phyloP scores from a whole-genome alignment of 441 rosid species.

The Melastoma candidum region DNA sequence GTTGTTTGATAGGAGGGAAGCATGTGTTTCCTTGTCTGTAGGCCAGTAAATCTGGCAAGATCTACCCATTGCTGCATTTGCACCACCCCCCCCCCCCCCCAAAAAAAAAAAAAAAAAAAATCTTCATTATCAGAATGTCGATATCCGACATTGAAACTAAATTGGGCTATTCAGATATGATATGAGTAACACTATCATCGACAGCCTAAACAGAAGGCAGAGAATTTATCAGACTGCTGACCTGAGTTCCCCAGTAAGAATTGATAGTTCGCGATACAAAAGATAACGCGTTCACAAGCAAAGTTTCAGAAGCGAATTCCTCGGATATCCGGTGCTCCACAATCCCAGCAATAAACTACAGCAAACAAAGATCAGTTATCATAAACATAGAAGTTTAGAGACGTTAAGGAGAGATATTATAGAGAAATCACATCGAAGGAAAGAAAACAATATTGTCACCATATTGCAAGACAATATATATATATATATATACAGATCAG shows the following conservation, averaged over 20 bases:
- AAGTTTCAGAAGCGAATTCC: constrained; percentile 58
- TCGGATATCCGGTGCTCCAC: constrained; percentile 88
- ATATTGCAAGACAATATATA: no score
- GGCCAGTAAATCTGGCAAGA: constrained; percentile 76
- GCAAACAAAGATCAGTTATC: constrained; percentile 8
- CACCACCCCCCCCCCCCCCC: no score
- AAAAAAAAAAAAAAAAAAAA: not conserved
- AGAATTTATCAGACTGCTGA: constrained; percentile 21
- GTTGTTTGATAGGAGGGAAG: constrained; percentile 27
- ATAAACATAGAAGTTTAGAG: constrained; percentile 1
- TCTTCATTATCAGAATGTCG: not conserved
- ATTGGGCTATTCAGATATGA: no score
- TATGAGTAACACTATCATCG: no score
- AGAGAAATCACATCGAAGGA: no score
- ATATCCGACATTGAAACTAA: no score
- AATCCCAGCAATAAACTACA: constrained; percentile 89
- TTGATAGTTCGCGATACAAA: constrained; percentile 67
- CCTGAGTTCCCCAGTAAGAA: constrained; percentile 97
- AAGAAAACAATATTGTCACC: no score
- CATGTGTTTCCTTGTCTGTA: constrained; percentile 53
- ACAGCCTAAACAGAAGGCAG: no score
- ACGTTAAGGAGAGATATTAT: not conserved
- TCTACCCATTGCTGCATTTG: constrained; percentile 90
- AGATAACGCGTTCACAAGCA: constrained; percentile 69
- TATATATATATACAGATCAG: no score